Conservation (phyloP, 169 alveolate genomes). For the Plasmodium relictum region DNA sequence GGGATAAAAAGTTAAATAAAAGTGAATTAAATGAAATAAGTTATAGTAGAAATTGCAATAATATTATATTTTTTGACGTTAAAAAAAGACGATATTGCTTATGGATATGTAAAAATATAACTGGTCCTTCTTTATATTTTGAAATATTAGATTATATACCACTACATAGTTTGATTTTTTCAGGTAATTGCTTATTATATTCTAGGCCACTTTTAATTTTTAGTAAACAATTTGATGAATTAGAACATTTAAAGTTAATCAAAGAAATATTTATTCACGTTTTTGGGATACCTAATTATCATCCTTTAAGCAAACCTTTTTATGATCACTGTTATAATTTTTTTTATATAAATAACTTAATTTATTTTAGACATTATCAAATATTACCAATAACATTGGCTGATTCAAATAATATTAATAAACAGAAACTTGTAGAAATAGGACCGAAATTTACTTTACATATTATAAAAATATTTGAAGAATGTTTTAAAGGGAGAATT, state of each 20-base stretch:
- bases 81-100: conserved; percentile 92
- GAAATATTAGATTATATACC: conserved; percentile 89
- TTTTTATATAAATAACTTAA: conserved; percentile 89
- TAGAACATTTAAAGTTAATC: conserved; percentile 81
- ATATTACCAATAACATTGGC: conserved; percentile 85
- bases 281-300: conserved; percentile 95
- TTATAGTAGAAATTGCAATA: conserved; percentile 90
- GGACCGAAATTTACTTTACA: conserved; percentile 81
- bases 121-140: conserved; percentile 97
- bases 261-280: conserved; percentile 83
- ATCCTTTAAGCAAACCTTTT: conserved; percentile 97
- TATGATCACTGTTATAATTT: conserved; percentile 95
- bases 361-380: conserved; percentile 95
- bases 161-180: conserved; percentile 77
- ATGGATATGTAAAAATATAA: conserved; percentile 96
- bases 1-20: conserved; percentile 91
- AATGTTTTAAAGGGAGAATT: conserved; percentile 66
- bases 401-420: conserved; percentile 86
- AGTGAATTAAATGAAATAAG: conserved; percentile 88
- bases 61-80: conserved; percentile 93
- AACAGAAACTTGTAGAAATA: conserved; percentile 89
- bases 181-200: conserved; percentile 96
- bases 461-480: conserved; percentile 65
- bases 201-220: conserved; percentile 96
- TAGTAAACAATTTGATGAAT: conserved; percentile 88